These are phyloP conservation scores for Fusarium odoratissimum DNA, from an alignment of 2,329 filamentous ascomycete species.

Conservation along the genomic window DNA sequence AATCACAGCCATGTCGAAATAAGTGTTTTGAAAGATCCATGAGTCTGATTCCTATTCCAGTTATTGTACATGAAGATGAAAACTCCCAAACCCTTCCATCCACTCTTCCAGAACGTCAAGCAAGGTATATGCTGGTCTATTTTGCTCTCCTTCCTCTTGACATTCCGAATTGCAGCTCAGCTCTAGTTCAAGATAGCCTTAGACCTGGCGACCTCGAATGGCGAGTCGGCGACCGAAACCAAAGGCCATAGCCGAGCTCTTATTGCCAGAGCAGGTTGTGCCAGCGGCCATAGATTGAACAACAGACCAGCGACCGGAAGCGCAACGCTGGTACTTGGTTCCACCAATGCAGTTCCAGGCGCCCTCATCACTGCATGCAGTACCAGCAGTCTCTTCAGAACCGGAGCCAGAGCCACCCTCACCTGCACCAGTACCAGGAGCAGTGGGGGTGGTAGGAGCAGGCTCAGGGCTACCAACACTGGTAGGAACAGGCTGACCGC, in stretches of 20 bases:
- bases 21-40: slow-evolving; percentile 27
- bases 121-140: slow-evolving; percentile 9
- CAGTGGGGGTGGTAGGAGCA: slow-evolving; percentile 20
- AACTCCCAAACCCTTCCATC: slow-evolving; percentile 24
- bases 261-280: slow-evolving; percentile 59
- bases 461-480: slow-evolving; percentile 27
- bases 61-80: slow-evolving; percentile 31
- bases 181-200: slow-evolving; percentile 12
- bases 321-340: slow-evolving; percentile 70
- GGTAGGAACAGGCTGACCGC: slow-evolving; percentile 19
- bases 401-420: slow-evolving; percentile 37
- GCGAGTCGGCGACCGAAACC: slow-evolving; percentile 36
- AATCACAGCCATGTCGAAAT: slow-evolving; percentile 9
- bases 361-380: slow-evolving; percentile 64
- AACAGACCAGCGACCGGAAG: slow-evolving; percentile 66
- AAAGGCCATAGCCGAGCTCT: slow-evolving; percentile 41
- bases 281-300: slow-evolving; percentile 63
- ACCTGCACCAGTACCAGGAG: slow-evolving; percentile 40
- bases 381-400: slow-evolving; percentile 51
- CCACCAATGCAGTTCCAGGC: slow-evolving; percentile 69
- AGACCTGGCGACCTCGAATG: slow-evolving; percentile 23
- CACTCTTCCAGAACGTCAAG: slow-evolving; percentile 16
- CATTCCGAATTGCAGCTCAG: slow-evolving; percentile 4
- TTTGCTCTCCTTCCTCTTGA: slow-evolving; percentile 14
- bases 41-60: slow-evolving; percentile 27